Evolutionary conservation across 345 rosid species (phyloP).

Genomic region (Heritiera fomes): DNA sequence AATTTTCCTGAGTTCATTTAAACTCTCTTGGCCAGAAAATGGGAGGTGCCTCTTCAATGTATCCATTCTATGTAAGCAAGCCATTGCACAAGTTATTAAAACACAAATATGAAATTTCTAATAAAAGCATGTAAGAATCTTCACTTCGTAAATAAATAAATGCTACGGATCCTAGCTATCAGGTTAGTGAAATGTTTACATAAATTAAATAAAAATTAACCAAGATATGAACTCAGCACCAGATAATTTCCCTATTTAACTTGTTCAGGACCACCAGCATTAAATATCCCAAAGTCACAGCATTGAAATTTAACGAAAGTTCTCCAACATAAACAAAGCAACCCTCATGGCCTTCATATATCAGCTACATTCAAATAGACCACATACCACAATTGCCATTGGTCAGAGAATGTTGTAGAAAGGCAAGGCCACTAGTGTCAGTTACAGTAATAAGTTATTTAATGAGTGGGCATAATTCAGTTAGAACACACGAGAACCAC

Average conservation of each 20-base stretch:
- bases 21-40: constrained; percentile 66
- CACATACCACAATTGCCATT: not conserved
- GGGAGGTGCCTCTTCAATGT: constrained; percentile 68
- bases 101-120: not conserved
- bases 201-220: not conserved
- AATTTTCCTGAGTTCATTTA: constrained; percentile 66
- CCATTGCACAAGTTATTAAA: not conserved
- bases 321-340: not conserved
- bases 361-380: constrained; percentile 13
- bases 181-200: not conserved
- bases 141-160: not conserved
- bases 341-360: not conserved
- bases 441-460: not conserved
- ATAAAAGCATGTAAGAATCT: not conserved
- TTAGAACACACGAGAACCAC: not conserved
- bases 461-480: not conserved
- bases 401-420: not conserved
- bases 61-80: constrained; percentile 50
- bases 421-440: not conserved
- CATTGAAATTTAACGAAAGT: not conserved
- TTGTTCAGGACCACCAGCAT: not conserved
- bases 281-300: not conserved
- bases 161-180: not conserved
- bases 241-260: not conserved
- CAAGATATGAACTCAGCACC: not conserved